Evolutionary conservation across 352 stramenopile species (phyloP), one percentile per base, ranked within the genome.

Genomic region (Pythium sp.): DNA sequence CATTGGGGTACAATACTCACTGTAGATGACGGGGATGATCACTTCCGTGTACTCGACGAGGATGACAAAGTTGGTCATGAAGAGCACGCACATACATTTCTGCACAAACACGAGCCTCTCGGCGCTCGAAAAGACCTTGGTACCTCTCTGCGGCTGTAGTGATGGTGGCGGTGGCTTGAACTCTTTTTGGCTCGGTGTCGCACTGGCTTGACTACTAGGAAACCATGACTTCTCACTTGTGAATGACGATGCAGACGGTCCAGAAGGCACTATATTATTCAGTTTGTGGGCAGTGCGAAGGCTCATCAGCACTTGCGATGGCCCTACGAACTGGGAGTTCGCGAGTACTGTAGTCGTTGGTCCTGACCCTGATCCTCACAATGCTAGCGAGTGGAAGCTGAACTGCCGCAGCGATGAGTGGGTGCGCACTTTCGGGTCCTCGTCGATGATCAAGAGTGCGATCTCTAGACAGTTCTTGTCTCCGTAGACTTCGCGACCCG

Each of bases 21-120:
- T 65, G 43, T 65, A 65, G 46, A 65, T 65, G 60, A 65, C 34
- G 3, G 60, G 43, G n/a, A 58, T 41, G 60, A 65, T 58, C 22
- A 65, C 60, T 8, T 65, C 60, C 0, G 28, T 65, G 60, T 58
- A 65, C 60, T 65, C 60, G 28, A 65, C 30, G 46, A 65, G 60
- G 28, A 56, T 53, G 3, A 58, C 9, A 22, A 58, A 65, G 20
- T 65, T 46, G 11, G 60, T 65, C 28, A 28, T 58, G 60, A 46
- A 58, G 7, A 65, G 26, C 18, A 65, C 5, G 0, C 3, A 8
- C 12, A 46, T 49, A 20, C 43, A 46, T n/a, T 65, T 58, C n/a
- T 58, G 43, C 43, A 47, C 60, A 26, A 65, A 65, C 11, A 28
- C 2, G 15, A 61, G 32, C n/a, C 62, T 20, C 34, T 68, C 46